Evolutionary conservation across 2,329 filamentous ascomycete genomes (phyloP).

Genomic region (Hypoxylon sp.): DNA sequence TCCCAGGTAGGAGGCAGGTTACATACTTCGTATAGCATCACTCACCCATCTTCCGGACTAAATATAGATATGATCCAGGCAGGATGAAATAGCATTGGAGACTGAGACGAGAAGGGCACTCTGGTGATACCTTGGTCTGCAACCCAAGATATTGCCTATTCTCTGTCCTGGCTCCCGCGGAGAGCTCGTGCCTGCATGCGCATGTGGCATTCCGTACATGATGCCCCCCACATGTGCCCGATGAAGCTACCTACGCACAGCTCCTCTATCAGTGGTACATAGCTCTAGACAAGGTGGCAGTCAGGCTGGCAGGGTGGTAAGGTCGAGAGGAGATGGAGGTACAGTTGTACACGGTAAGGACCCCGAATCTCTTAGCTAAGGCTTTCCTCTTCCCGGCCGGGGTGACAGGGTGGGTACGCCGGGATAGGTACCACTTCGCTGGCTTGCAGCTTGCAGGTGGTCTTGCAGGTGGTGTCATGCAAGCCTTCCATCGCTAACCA

Average conservation of each 20-base stretch:
- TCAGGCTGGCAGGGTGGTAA: no score
- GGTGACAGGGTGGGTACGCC: constrained; percentile 22
- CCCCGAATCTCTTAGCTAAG: neutral
- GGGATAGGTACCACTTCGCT: constrained; percentile 27
- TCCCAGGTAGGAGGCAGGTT: no score
- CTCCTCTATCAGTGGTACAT: no score
- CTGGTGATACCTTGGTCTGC: neutral
- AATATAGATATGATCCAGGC: no score
- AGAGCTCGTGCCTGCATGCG: constrained; percentile 16
- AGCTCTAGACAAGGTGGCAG: no score
- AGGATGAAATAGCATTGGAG: neutral
- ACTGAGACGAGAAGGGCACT: neutral
- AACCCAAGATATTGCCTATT: constrained; percentile 7
- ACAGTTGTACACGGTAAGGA: no score
- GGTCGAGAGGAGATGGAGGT: no score
- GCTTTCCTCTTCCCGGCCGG: neutral
- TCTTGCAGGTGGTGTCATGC: no score
- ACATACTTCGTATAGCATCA: no score
- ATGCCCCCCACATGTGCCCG: constrained; percentile 36
- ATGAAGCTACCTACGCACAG: constrained; percentile 36
- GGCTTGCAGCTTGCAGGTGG: constrained; percentile 36
- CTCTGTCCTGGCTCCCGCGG: neutral
- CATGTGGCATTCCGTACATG: constrained; percentile 19
- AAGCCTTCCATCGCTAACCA: constrained; percentile 32
- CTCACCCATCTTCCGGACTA: no score